These are phyloP conservation scores for Acanthamoeba culbertsoni DNA, from an alignment of 208 protist species.

Conservation along the genomic window DNA sequence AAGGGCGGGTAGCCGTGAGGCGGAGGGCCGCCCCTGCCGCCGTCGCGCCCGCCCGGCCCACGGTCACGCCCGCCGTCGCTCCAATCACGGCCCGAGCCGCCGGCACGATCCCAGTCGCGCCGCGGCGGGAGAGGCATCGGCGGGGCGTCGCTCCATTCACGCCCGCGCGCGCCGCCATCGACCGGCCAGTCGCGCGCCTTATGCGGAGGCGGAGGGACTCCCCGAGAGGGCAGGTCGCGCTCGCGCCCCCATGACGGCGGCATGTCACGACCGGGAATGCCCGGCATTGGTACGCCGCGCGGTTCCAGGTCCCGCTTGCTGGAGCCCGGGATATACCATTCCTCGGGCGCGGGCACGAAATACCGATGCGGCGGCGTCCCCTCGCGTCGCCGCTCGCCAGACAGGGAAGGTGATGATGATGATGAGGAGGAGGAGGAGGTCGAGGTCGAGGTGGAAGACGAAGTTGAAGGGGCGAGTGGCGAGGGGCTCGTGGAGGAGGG, in stretches of 20 bases:
- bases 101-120: not conserved
- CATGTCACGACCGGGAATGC: not conserved
- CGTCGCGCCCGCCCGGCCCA: not conserved
- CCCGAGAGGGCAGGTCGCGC: not conserved
- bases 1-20: not conserved
- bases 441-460: not conserved
- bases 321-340: not conserved
- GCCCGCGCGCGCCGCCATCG: not conserved
- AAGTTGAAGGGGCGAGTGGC: not conserved
- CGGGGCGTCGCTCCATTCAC: not conserved
- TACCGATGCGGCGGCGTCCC: not conserved
- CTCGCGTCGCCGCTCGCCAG: not conserved
- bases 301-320: not conserved
- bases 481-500: not conserved
- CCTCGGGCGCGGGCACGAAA: not conserved
- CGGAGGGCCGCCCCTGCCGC: not conserved
- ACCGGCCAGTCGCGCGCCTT: not conserved
- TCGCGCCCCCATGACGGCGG: not conserved
- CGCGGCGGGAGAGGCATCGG: not conserved
- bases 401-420: not conserved
- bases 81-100: not conserved
- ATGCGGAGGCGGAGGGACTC: not conserved
- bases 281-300: no score
- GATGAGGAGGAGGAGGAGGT: not conserved
- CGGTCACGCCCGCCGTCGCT: not conserved